Percentiles rank a stretch among this genome's conserved stretches.
Conservation (phyloP, 176 grass and related monocot species). For the Panicum miliaceum region DNA sequence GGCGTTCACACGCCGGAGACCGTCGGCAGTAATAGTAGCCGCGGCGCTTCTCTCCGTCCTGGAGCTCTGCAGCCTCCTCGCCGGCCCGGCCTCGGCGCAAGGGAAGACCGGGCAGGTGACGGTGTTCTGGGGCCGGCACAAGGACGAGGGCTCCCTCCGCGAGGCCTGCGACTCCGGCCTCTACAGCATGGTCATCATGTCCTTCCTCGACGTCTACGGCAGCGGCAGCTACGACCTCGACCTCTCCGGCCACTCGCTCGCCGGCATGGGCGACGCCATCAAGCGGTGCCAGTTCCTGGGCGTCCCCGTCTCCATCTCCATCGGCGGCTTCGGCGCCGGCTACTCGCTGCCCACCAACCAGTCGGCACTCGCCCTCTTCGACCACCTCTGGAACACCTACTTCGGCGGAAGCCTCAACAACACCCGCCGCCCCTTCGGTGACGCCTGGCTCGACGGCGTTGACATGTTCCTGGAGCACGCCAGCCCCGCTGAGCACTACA, state of each 20-base stretch:
- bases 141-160: background rate
- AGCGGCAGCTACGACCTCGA: background rate
- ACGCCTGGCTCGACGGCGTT: constrained; percentile 30
- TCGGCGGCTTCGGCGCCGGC: constrained; percentile 2
- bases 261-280: constrained; percentile 24
- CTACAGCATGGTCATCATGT: constrained; percentile 15
- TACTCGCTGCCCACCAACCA: background rate
- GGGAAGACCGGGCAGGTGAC: constrained; percentile 34
- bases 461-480: constrained; percentile 22
- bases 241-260: constrained; percentile 9
- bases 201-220: constrained; percentile 36
- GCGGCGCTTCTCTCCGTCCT: too few species aligned
- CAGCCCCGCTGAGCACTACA: background rate
- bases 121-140: constrained; percentile 35
- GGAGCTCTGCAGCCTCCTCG: background rate
- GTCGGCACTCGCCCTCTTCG: background rate
- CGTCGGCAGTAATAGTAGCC: background rate
- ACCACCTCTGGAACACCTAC: constrained; percentile 30
- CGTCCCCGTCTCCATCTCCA: background rate
- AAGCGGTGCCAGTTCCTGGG: constrained; percentile 25
- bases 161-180: constrained; percentile 35
- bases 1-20: background rate
- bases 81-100: background rate
- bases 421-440: constrained; percentile 12
- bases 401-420: constrained; percentile 13